Conservation (phyloP, 768 basidiomycete genomes). For the Lentinula guzmanii region DNA sequence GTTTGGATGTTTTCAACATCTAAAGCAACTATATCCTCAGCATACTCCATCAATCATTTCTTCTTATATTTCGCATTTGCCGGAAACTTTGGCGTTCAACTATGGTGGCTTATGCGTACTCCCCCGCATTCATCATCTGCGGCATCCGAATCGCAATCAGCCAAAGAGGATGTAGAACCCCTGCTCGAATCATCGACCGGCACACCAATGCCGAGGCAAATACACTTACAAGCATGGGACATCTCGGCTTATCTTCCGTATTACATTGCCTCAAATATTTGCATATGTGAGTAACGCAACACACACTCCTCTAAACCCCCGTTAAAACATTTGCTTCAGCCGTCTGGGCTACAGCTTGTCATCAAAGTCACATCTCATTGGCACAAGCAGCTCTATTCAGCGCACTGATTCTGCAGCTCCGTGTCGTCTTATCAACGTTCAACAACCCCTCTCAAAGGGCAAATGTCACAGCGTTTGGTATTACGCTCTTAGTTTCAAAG, state of each 20-base stretch:
- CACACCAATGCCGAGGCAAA: neutral
- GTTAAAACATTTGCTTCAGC: neutral
- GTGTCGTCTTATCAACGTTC: neutral
- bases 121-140: neutral
- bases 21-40: too few relatives aligned
- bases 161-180: neutral
- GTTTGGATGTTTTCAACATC: neutral
- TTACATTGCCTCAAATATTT: neutral
- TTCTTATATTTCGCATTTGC: neutral
- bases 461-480: conserved; percentile 6
- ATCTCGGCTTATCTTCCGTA: neutral
- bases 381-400: neutral
- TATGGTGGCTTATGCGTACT: conserved; percentile 2
- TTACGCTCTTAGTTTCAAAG: conserved; percentile 33
- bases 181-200: neutral
- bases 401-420: neutral
- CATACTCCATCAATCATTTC: conserved; percentile 2
- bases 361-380: neutral
- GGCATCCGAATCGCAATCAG: neutral
- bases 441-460: neutral
- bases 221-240: neutral
- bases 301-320: neutral
- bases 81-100: neutral
- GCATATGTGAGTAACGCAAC: neutral
- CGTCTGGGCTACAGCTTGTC: neutral